Evolutionary conservation across 148 eudicot species (phyloP), one percentile per base, ranked within the genome.

Genomic region (Drosera capensis): DNA sequence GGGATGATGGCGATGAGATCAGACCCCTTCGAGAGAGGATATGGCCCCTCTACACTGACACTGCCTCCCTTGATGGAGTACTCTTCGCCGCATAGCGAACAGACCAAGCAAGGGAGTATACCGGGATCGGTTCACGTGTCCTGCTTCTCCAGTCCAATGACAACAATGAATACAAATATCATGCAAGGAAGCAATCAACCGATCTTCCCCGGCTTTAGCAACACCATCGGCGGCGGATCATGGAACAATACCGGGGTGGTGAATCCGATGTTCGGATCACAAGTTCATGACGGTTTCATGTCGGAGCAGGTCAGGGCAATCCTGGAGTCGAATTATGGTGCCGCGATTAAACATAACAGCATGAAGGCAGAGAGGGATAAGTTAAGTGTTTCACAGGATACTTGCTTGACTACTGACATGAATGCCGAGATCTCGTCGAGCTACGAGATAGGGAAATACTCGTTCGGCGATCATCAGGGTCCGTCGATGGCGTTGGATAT

Each of bases 131-230:
- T 48, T 38, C 72, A 63, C 69, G 82, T 72, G 66, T 52, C 70
- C 82, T 76, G 82, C 78, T 76, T 76, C 82, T 76, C 82, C 82
- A 76, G 38, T 52, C 8, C 51, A 18, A 31, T 31, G 26, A 45
- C 45, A 11, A 20, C 3, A 13, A 28, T 4, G 6, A 28, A 28
- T 9, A 28, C 31, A 28, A 34, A 11, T 34, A 15, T 39, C 45
- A n/a, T n/a, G n/a, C 71, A 55, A 16, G 43, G 43, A 25, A 20
- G 31, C 37, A 51, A 57, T 23, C 38, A 29, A 8, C 38, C 28
- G 30, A 30, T 18, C 28, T 36, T 19, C 35, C 41, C 14, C 31
- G 25, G 54, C 16, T 28, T 20, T 26, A 47, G 36, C 3, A 46
- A 46, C 20, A 29, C 15, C 29, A n/a, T n/a, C n/a, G n/a, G n/a